Conservation (phyloP, 2,329 filamentous ascomycete genomes). For the Sarocladium brachiariae region DNA sequence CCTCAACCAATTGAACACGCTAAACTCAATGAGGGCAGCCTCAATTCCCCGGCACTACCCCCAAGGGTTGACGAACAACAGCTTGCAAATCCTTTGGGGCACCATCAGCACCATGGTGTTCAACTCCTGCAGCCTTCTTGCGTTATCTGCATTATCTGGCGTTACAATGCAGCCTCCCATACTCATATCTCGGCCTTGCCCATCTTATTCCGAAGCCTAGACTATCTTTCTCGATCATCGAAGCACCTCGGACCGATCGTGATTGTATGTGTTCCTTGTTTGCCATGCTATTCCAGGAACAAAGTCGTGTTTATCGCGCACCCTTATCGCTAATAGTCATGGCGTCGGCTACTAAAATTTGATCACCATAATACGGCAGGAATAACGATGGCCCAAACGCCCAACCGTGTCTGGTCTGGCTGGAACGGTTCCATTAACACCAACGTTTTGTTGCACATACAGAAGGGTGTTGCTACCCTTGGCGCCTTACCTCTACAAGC, state of each 20-base stretch:
- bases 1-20: conserved; percentile 8
- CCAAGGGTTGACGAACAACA: conserved; percentile 6
- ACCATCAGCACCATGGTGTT: not conserved
- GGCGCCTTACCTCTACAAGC: too few relatives aligned
- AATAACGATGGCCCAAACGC: not conserved
- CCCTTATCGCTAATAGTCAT: conserved; percentile 1
- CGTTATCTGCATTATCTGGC: not conserved
- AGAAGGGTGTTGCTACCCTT: conserved; percentile 2
- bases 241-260: not conserved
- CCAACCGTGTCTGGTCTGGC: too few relatives aligned
- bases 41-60: conserved; percentile 6
- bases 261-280: too few relatives aligned
- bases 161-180: not conserved
- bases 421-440: too few relatives aligned
- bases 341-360: not conserved
- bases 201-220: not conserved
- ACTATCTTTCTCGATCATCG: not conserved
- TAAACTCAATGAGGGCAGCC: conserved; percentile 4
- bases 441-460: not conserved
- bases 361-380: not conserved
- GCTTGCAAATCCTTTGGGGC: conserved; percentile 6
- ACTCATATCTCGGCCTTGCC: not conserved
- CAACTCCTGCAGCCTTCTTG: not conserved
- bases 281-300: too few relatives aligned
- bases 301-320: too few relatives aligned